Evolutionary conservation across 345 rosid genomes (phyloP), one percentile per base, ranked within the genome.

Genomic region (Camelina sativa): DNA sequence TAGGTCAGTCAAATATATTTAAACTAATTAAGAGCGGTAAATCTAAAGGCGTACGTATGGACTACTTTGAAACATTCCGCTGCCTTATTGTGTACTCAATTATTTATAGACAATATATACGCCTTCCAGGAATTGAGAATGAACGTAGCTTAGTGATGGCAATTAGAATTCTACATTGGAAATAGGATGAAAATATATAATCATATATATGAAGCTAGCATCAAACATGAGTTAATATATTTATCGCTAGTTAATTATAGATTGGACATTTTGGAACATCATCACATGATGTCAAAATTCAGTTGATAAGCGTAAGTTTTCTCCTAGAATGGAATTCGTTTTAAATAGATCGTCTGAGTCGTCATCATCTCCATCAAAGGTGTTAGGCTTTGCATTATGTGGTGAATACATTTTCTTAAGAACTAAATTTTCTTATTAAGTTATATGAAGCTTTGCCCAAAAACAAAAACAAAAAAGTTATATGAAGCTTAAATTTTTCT

Each of bases 61-160:
- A 56, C 58, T 65, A 47, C 67, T 76, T 76, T 76, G 80, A 76
- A 76, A 53, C 65, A 62, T 62, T 76, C 80, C 2, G 6, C 52
- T 61, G 32, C 51, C 74, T 76, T 30, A 7, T 7, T 22, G 30
- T 47, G 11, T 16, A 58, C 2, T 48, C 40, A 50, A n/a, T 50
- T 13, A 7, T 13, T 11, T 58, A 10, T n/a, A 8, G 48, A 35
- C 15, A 40, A 17, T 0, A 32, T 28, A 25, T 51, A 41, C 11
- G 44, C 19, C 25, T 58, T 6, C 23, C 61, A 19, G n/a, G 15
- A 75, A 52, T 12, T 46, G 22, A 57, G 11, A 67, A 35, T 16
- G 9, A 48, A 16, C 47, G 19, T 66, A 37, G 57, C 65, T 65
- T 34, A 25, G 4, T 41, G 22, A 28, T 38, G 6, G 11, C 4